A percentile compares a stretch with the other conserved stretches of the same genome.
Conservation (phyloP, 164 flowering plant genomes). For the Sedum album region DNA sequence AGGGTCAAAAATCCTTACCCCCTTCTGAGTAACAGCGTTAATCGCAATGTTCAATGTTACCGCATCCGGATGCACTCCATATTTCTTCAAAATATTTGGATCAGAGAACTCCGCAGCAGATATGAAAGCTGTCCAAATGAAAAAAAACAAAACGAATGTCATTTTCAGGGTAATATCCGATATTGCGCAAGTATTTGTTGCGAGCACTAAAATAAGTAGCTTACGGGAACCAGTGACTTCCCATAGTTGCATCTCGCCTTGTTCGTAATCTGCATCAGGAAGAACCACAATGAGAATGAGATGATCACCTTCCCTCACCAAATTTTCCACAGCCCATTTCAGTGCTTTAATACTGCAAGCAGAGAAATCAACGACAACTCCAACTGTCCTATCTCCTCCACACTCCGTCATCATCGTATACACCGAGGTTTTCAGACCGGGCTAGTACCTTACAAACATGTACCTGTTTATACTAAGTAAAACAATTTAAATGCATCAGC, state of each 20-base stretch:
- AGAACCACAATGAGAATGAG: constrained; percentile 37
- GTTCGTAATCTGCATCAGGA: constrained; percentile 45
- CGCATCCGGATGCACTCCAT: constrained; percentile 59
- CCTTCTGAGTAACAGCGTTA: constrained; percentile 43
- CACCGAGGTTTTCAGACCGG: too few species aligned
- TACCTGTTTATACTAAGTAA: too few species aligned
- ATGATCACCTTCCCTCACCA: constrained; percentile 21
- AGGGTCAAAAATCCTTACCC: too few species aligned
- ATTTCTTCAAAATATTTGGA: constrained; percentile 54
- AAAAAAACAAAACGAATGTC: background rate
- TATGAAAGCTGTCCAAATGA: constrained; percentile 44
- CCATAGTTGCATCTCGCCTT: constrained; percentile 90
- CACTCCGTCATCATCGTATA: too few species aligned
- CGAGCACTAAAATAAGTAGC: background rate
- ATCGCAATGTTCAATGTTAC: constrained; percentile 62
- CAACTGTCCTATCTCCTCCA: constrained; percentile 51
- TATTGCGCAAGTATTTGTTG: too few species aligned
- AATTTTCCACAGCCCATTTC: constrained; percentile 71
- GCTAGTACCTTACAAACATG: too few species aligned
- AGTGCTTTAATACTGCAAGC: constrained; percentile 67
- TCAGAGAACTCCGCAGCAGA: constrained; percentile 60
- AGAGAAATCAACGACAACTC: constrained; percentile 90
- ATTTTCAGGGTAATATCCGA: too few species aligned
- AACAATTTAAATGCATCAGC: too few species aligned
- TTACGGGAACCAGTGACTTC: constrained; percentile 84